Conservation (phyloP, 106 monocot species). For the Dendrobium huoshanense region DNA sequence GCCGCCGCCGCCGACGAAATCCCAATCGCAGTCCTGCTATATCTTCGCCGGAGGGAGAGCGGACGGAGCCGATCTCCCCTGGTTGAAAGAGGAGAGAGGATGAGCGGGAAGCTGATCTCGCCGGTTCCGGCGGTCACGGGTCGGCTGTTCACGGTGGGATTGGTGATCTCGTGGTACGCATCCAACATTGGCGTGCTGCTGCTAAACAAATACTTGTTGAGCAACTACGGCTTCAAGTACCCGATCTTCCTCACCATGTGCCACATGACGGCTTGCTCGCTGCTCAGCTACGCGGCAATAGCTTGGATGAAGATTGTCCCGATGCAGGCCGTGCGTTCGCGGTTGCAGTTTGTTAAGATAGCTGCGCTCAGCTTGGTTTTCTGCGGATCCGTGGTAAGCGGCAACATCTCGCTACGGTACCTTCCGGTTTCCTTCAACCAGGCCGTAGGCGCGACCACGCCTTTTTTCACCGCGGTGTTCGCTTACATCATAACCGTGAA, state of each 20-base stretch:
- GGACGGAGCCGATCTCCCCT: background rate
- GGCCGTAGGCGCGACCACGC: constrained; percentile 48
- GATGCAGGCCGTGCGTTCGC: constrained; percentile 37
- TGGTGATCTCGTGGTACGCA: constrained; percentile 53
- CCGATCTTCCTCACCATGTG: constrained; percentile 47
- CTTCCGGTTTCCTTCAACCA: constrained; percentile 41
- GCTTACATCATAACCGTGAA: constrained; percentile 32
- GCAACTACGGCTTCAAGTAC: constrained; percentile 33
- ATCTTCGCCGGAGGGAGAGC: background rate
- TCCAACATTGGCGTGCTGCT: constrained; percentile 74
- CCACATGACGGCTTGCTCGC: constrained; percentile 45
- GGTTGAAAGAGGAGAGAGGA: constrained; percentile 1
- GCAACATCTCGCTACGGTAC: constrained; percentile 35
- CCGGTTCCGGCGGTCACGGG: constrained; percentile 6
- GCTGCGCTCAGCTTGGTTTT: constrained; percentile 34
- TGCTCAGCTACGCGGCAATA: constrained; percentile 41
- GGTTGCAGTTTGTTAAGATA: constrained; percentile 39
- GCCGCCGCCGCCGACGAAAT: background rate
- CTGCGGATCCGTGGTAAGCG: constrained; percentile 44
- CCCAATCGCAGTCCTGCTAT: background rate
- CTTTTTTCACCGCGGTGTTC: constrained; percentile 45
- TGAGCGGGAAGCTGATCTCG: constrained; percentile 14
- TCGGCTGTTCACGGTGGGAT: constrained; percentile 49
- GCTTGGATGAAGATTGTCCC: constrained; percentile 39
- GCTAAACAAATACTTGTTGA: constrained; percentile 34